Evolutionary conservation across 257 asterid species (phyloP).

Genomic region (Plantago elongata): DNA sequence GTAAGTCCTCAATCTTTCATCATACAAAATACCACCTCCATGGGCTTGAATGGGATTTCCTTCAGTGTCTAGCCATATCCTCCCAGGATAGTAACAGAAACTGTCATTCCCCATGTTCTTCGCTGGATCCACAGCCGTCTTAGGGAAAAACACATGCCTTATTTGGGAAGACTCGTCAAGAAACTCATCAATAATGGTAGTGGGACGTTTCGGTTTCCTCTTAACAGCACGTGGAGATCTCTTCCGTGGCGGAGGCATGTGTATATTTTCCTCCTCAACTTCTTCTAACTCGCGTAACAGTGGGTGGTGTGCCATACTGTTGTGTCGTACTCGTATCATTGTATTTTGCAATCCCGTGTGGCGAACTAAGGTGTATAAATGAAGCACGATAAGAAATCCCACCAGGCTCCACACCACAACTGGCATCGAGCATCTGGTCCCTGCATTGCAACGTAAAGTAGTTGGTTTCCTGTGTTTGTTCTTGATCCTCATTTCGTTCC

Average conservation of each 20-base stretch:
- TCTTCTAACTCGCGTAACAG: slow-evolving; percentile 59
- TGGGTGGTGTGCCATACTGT: slow-evolving; percentile 26
- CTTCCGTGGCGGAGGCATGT: slow-evolving; percentile 72
- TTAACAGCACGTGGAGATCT: slow-evolving; percentile 90
- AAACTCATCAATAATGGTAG: slow-evolving; percentile 77
- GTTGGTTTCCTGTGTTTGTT: slow-evolving; percentile 65
- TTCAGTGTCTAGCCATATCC: slow-evolving; percentile 89
- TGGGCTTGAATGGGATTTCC: slow-evolving; percentile 98
- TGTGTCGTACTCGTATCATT: slow-evolving; percentile 18
- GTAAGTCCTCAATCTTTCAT: slow-evolving; percentile 56
- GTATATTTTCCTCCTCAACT: slow-evolving; percentile 82
- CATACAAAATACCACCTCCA: slow-evolving; percentile 94
- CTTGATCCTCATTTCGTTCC: slow-evolving; percentile 65
- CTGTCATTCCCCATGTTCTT: slow-evolving; percentile 45
- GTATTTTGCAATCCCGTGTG: slow-evolving; percentile 29
- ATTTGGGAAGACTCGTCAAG: slow-evolving; percentile 83
- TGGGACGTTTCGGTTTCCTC: slow-evolving; percentile 62
- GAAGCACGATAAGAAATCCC: slow-evolving; percentile 62
- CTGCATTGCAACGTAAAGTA: slow-evolving; percentile 76
- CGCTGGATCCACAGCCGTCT: slow-evolving; percentile 56
- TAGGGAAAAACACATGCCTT: slow-evolving; percentile 81
- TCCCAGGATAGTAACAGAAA: slow-evolving; percentile 67
- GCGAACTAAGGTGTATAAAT: slow-evolving; percentile 42
- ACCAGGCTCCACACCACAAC: slow-evolving; percentile 52
- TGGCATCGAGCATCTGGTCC: slow-evolving; percentile 58